A percentile compares a stretch with the other conserved stretches of the same genome.
Evolutionary conservation across 2,329 filamentous ascomycete species (phyloP).

Genomic region (Knoxdaviesia capensis): DNA sequence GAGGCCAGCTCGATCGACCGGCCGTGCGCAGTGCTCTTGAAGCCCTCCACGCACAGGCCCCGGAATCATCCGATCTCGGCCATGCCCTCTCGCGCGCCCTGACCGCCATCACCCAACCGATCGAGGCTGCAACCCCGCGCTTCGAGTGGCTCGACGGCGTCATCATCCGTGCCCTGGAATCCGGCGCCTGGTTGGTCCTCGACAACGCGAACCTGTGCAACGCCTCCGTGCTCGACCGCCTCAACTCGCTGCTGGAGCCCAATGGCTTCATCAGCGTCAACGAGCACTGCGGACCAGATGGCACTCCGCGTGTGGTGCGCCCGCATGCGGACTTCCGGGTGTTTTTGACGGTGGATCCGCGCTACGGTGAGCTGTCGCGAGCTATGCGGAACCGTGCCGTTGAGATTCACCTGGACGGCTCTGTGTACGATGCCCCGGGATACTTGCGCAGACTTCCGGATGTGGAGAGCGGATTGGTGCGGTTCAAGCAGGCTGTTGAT

Average conservation of each 20-base stretch:
- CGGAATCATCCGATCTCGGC: conserved; percentile 24
- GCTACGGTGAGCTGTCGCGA: conserved; percentile 79
- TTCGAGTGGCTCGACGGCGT: conserved; percentile 96
- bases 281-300: conserved; percentile 70
- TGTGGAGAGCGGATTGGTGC: conserved; percentile 27
- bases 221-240: conserved; percentile 76
- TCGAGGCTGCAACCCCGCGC: conserved; percentile 47
- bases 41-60: conserved; percentile 18
- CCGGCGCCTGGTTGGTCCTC: conserved; percentile 80
- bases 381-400: conserved; percentile 93
- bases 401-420: conserved; percentile 57
- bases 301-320: conserved; percentile 56
- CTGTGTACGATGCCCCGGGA: conserved; percentile 13
- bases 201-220: conserved; percentile 97
- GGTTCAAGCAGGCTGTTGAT: conserved; percentile 16
- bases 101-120: conserved; percentile 28
- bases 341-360: conserved; percentile 83
- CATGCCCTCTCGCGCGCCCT: conserved; percentile 26
- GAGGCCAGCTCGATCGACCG: conserved; percentile 10
- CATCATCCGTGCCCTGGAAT: conserved; percentile 67
- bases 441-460: conserved; percentile 18
- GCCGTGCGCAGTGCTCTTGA: conserved; percentile 18
- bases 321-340: conserved; percentile 80
- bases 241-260: conserved; percentile 88
- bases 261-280: conserved; percentile 79